Evolutionary conservation across 148 eudicot genomes (phyloP), one percentile per base, ranked within the genome.

Genomic region (Rhododendron henanense): DNA sequence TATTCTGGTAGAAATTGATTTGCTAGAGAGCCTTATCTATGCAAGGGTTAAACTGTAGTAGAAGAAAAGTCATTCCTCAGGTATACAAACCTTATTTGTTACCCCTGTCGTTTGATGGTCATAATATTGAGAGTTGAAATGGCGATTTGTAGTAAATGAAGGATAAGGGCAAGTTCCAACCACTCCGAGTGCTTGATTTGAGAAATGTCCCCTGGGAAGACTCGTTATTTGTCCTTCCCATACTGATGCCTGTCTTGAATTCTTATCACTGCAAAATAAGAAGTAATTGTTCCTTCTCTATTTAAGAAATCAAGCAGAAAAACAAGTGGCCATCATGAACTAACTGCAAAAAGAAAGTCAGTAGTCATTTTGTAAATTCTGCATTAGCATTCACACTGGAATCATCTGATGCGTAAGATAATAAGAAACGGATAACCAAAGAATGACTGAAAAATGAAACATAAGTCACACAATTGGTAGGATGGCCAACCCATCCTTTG

Each of bases 201-300:
- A 37, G 84, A 86, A 77, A 11, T 11, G 51, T 39, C 85, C 79
- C 83, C 67, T 69, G 21, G 79, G 83, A 53, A 85, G 73, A 61
- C 87, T 81, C 50, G 6, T 85, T 65, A 16, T 78, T 80, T 41
- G 85, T 45, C 83, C 81, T 82, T 83, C 75, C 87, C 74, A 75
- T 35, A 35, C 59, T 53, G 50, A 67, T 18, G 81, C 45, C 50
- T 86, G 81, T 76, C 88, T 81, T 78, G 59, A 76, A 85, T 63
- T 83, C 71, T 83, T 85, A 84, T 89, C 83, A 57, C 92, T 90
- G 90, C 79, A 89, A 84, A 82, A 85, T 19, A 77, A 84, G 51
- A 71, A 85, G 76, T 50, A 23, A 74, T 5, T 6, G 19, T 78
- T 74, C 25, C 16, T 65, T 25, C 23, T 78, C 28, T 53, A 53